Evolutionary conservation across 306 rosid species (phyloP).

Genomic region (Pterocarpus santalinus): DNA sequence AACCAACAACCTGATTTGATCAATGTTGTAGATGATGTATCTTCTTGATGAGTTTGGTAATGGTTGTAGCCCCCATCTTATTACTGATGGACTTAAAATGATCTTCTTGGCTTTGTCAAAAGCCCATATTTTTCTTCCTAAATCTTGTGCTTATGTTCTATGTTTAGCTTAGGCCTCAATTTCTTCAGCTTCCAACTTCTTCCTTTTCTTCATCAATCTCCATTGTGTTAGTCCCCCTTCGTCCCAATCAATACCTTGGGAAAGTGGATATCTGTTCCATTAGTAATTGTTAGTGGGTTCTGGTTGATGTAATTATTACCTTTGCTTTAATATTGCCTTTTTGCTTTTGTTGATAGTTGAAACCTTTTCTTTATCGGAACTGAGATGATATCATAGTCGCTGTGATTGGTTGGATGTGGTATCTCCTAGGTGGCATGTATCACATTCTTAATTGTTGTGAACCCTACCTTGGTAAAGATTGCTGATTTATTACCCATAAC

Average conservation of each 20-base stretch:
- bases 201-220: not conserved
- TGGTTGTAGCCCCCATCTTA: constrained; percentile 1
- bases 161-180: constrained; percentile 40
- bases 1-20: constrained; percentile 56
- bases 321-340: constrained; percentile 54
- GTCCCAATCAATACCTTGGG: constrained; percentile 34
- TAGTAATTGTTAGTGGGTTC: constrained; percentile 54
- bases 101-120: constrained; percentile 39
- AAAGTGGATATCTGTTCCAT: constrained; percentile 49
- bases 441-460: constrained; percentile 36
- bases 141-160: constrained; percentile 53
- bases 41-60: constrained; percentile 49
- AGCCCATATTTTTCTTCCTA: constrained; percentile 34
- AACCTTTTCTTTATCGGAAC: constrained; percentile 49
- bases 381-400: constrained; percentile 36
- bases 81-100: not conserved
- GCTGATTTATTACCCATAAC: constrained; percentile 20
- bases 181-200: constrained; percentile 46
- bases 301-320: constrained; percentile 62
- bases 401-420: constrained; percentile 48
- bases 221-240: constrained; percentile 30
- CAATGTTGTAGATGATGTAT: constrained; percentile 48
- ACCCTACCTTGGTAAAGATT: constrained; percentile 43
- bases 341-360: constrained; percentile 51
- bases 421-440: constrained; percentile 47